A percentile compares a stretch with the other conserved stretches of the same genome.
phyloP scores from a whole-genome alignment of 768 basidiomycete species.

The Psilocybe subaeruginosa region DNA sequence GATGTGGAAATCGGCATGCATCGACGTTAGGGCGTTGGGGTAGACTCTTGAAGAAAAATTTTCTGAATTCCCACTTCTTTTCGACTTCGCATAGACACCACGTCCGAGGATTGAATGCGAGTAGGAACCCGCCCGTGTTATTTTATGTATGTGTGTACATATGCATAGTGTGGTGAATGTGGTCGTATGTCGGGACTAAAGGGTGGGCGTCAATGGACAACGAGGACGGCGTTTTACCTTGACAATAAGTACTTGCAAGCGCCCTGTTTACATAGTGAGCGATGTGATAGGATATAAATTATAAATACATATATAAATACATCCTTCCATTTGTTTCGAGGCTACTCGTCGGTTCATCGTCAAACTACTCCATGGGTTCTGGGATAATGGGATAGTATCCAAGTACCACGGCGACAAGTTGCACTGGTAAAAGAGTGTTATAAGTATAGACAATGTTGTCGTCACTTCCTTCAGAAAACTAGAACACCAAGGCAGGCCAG shows the following conservation, averaged over 20 bases:
- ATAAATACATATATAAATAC: neutral
- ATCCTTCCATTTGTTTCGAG: neutral
- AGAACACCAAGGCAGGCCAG: neutral
- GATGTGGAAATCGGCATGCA: constrained; percentile 30
- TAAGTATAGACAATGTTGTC: too few species aligned
- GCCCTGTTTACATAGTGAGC: neutral
- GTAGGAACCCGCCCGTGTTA: neutral
- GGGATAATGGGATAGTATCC: neutral
- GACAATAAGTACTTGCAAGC: neutral
- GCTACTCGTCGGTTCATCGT: neutral
- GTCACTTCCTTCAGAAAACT: neutral
- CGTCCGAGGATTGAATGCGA: neutral
- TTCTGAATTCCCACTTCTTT: neutral
- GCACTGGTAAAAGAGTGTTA: neutral
- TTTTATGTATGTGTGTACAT: neutral
- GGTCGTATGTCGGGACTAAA: too few species aligned
- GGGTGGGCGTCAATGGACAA: constrained; percentile 1
- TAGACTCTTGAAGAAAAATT: constrained; percentile 5
- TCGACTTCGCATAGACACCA: neutral
- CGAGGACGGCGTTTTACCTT: neutral
- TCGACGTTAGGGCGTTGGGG: constrained; percentile 18
- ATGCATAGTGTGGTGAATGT: neutral
- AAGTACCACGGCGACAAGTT: neutral
- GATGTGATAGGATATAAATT: neutral
- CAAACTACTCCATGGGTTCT: neutral